A percentile compares a stretch with the other conserved stretches of the same genome.
Conservation (phyloP, 345 rosid genomes). For the Populus davidiana region DNA sequence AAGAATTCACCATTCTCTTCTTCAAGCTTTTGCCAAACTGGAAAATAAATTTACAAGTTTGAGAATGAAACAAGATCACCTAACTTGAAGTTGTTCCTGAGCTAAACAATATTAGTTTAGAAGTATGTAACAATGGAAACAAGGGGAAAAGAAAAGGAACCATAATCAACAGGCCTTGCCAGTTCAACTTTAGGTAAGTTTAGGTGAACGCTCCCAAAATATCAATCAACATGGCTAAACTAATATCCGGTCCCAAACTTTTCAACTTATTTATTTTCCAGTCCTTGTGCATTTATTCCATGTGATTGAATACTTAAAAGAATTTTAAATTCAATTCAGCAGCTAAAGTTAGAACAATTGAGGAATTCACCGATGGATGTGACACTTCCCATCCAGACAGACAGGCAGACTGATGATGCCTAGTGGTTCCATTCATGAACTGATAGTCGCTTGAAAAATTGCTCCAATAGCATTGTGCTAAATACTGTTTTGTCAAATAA, state of each 20-base stretch:
- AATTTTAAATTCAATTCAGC: background rate
- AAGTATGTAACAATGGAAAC: background rate
- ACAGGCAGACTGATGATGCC: background rate
- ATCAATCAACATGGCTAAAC: background rate
- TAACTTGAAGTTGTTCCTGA: background rate
- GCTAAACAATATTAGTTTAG: background rate
- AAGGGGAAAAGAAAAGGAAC: background rate
- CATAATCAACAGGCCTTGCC: background rate
- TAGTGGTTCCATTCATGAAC: background rate
- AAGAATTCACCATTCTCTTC: conserved; percentile 94
- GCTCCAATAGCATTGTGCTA: background rate
- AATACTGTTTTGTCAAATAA: background rate
- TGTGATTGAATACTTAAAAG: background rate
- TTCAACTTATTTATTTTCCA: background rate
- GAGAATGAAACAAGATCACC: background rate
- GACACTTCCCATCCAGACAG: background rate
- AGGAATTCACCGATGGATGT: background rate
- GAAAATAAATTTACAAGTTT: conserved; percentile 7
- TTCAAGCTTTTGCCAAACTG: conserved; percentile 99
- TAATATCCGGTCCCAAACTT: background rate
- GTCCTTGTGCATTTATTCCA: background rate
- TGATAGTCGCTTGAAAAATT: background rate
- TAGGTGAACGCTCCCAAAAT: background rate
- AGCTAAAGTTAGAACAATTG: background rate
- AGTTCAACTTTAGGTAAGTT: background rate